Base-by-base conservation (phyloP, 208 protist genomes). In the Wallacemonas sp. region DNA sequence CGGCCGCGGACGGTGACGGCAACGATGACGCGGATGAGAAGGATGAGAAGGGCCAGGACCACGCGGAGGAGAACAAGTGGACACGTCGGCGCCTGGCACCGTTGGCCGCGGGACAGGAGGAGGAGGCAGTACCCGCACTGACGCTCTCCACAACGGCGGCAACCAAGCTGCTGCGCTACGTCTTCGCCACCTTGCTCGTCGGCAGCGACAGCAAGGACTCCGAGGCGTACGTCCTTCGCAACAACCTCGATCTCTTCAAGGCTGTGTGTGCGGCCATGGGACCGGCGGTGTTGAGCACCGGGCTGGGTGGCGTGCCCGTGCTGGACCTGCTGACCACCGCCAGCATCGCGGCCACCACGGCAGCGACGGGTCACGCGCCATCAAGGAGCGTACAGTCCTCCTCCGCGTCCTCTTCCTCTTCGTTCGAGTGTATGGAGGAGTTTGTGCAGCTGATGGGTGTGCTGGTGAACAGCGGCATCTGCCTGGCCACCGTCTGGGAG, bases 241-340 rank as follows among this genome's bases (percentile, higher is more conserved):
- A 54, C 28, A 94, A 96, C 68, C 50, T 94, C 23, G 80, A 92
- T 42, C 76, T 96, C 14, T 76, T 93, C 28, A 78, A 83, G 48
- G 48, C 72, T 2, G 74, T 93, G 10, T 72, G 81, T 16, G 70
- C 84, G 45, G 67, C 73, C 32, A 79, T 81, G 75, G 71, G 61
- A 44, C 52, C 66, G 4, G 8, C 46, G 12, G 50, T 63, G 14
- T 25, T 59, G 52, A 25, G 52, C 32, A 14, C 16, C 3, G 52
- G 10, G 7, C 18, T 33, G 44, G 69, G 49, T 2, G 33, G 28
- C 22, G 46, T 16, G 2, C 46, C 11, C 32, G n/a, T 38, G 31
- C 31, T 49, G 46, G 22, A 39, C 14, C 48, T 70, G 23, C 18
- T 44, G 3, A 25, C 63, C 22, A 28, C 45, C 10, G 63, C 26